Conservation (phyloP, 345 rosid species). For the Salix arbutifolia region DNA sequence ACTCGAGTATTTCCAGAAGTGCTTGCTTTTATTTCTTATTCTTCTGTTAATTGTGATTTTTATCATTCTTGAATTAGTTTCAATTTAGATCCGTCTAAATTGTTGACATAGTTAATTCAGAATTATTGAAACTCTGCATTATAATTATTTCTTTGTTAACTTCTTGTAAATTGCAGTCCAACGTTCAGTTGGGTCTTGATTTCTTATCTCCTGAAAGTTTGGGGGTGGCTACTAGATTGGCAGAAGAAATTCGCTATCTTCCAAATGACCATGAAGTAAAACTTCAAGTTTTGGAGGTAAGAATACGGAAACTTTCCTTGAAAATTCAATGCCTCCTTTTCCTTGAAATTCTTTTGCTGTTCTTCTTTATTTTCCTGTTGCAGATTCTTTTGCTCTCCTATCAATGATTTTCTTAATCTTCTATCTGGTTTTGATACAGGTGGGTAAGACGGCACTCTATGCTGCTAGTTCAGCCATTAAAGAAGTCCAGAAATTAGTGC, state of each 20-base stretch:
- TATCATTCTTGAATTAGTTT: neutral
- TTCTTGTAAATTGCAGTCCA: constrained; percentile 56
- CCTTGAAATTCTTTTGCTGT: neutral
- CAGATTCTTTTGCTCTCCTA: neutral
- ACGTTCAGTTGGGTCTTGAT: constrained; percentile 81
- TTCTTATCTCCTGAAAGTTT: constrained; percentile 92
- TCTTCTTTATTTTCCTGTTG: neutral
- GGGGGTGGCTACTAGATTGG: constrained; percentile 68
- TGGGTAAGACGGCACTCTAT: constrained; percentile 79
- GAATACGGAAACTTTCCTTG: constrained; percentile 18
- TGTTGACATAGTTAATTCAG: neutral
- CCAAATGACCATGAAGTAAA: constrained; percentile 85
- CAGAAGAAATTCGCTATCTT: constrained; percentile 77
- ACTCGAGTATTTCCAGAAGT: neutral
- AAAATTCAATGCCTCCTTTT: constrained; percentile 16
- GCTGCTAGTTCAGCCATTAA: constrained; percentile 97
- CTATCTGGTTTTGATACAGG: constrained; percentile 46
- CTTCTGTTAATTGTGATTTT: neutral
- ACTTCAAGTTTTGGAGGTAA: constrained; percentile 83
- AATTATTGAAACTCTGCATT: neutral
- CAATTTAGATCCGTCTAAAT: neutral
- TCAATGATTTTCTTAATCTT: constrained; percentile 6
- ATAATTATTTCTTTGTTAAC: neutral
- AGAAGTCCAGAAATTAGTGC: constrained; percentile 90
- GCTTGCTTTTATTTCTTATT: neutral